Evolutionary conservation across 371 early-diverging fungal genomes (phyloP).

Genomic region (Rhizopus arrhizus): DNA sequence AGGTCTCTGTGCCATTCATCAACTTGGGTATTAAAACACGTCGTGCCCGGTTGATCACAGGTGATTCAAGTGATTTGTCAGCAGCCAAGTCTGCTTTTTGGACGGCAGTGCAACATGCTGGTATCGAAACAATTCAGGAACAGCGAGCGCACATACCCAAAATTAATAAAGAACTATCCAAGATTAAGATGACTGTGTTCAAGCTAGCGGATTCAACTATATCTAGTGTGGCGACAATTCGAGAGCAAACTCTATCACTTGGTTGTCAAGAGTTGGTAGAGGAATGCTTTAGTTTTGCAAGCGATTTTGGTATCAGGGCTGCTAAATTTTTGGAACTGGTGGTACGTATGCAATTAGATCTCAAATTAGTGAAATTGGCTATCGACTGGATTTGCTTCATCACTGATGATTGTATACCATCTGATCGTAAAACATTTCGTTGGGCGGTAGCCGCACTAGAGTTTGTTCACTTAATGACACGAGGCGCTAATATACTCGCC

Average conservation of each 20-base stretch:
- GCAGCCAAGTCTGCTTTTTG: constrained; percentile 56
- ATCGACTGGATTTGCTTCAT: constrained; percentile 89
- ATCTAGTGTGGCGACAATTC: constrained; percentile 58
- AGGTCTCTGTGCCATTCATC: constrained; percentile 45
- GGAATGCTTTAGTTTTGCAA: constrained; percentile 83
- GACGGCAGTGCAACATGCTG: constrained; percentile 48
- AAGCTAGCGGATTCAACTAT: constrained; percentile 62
- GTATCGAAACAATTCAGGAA: constrained; percentile 57
- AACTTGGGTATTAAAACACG: constrained; percentile 63
- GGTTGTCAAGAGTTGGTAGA: constrained; percentile 77
- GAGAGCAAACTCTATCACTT: constrained; percentile 56
- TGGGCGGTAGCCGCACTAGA: constrained; percentile 89
- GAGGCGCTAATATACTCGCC: constrained; percentile 72
- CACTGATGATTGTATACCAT: constrained; percentile 75
- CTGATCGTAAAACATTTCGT: constrained; percentile 81
- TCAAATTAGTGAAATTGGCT: constrained; percentile 69
- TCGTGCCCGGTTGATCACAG: constrained; percentile 71
- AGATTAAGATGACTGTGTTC: constrained; percentile 64
- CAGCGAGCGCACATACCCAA: constrained; percentile 62
- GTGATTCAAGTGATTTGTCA: constrained; percentile 48
- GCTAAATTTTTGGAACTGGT: constrained; percentile 68
- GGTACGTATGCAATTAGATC: constrained; percentile 55
- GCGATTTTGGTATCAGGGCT: constrained; percentile 74
- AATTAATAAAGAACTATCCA: constrained; percentile 62
- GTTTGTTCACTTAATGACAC: constrained; percentile 79